Evolutionary conservation across 257 asterid genomes (phyloP).

Genomic region (Solanum habrochaites): DNA sequence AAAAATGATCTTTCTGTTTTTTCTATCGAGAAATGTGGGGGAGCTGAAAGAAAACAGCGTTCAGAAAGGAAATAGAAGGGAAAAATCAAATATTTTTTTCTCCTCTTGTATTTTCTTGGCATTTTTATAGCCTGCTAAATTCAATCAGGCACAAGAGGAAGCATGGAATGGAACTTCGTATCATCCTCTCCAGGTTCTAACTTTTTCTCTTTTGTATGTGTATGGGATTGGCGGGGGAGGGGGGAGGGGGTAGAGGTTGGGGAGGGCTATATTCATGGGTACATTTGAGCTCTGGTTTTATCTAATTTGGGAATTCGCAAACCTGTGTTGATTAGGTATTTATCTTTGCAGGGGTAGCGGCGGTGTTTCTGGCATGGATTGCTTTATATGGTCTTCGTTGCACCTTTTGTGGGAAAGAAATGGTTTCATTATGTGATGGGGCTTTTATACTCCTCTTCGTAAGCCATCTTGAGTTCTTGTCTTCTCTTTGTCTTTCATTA

Average conservation of each 20-base stretch:
- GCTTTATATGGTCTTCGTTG: constrained; percentile 98
- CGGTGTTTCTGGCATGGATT: constrained; percentile 97
- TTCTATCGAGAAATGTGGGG: constrained; percentile 26
- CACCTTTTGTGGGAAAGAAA: constrained; percentile 90
- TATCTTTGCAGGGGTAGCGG: constrained; percentile 87
- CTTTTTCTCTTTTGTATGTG: neutral
- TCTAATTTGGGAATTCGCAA: neutral
- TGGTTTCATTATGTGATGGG: constrained; percentile 77
- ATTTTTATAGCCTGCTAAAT: constrained; percentile 18
- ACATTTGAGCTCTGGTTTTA: neutral
- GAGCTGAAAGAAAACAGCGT: constrained; percentile 10
- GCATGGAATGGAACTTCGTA: constrained; percentile 99
- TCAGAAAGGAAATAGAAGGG: constrained; percentile 7
- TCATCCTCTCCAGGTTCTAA: constrained; percentile 92
- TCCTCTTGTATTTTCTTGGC: constrained; percentile 12
- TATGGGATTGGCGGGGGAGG: neutral
- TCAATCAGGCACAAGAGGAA: constrained; percentile 64
- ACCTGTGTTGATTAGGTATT: neutral
- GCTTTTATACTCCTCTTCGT: constrained; percentile 97
- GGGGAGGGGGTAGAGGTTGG: neutral
- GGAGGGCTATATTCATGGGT: neutral
- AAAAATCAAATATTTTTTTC: constrained; percentile 6
- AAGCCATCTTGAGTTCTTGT: constrained; percentile 21
- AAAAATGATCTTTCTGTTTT: constrained; percentile 29
- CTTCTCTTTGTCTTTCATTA: neutral